Conservation (phyloP, 768 basidiomycete genomes). For the Trametes villosa region DNA sequence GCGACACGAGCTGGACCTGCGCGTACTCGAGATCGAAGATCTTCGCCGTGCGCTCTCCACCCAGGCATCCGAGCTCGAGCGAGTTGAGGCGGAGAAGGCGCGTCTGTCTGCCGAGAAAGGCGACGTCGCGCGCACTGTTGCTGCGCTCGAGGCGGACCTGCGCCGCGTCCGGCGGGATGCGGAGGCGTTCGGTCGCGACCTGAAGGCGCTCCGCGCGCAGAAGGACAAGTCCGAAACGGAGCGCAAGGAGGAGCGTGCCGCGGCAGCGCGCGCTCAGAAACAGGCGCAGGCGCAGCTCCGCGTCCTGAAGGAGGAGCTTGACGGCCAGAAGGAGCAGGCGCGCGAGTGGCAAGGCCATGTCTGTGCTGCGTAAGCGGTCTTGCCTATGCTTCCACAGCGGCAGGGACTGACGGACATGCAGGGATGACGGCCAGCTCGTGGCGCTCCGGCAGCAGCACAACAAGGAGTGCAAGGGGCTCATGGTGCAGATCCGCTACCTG, state of each 20-base stretch:
- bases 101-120: constrained; percentile 64
- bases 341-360: constrained; percentile 55
- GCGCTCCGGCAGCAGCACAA: constrained; percentile 70
- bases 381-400: too few relatives aligned
- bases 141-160: constrained; percentile 72
- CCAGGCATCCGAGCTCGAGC: constrained; percentile 65
- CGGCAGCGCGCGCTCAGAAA: constrained; percentile 65
- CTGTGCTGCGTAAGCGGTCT: constrained; percentile 57
- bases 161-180: constrained; percentile 76
- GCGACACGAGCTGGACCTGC: constrained; percentile 74
- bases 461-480: constrained; percentile 86
- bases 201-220: constrained; percentile 67
- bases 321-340: constrained; percentile 55
- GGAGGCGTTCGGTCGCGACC: constrained; percentile 75
- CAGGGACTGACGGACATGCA: constrained; percentile 27
- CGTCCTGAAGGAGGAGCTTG: constrained; percentile 67
- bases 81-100: constrained; percentile 65
- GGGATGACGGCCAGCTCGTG: constrained; percentile 58
- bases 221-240: constrained; percentile 57
- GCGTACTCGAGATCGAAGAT: constrained; percentile 74
- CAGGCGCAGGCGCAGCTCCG: constrained; percentile 70
- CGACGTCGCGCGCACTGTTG: constrained; percentile 69
- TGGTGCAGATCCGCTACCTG: constrained; percentile 89
- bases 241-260: constrained; percentile 52
- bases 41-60: constrained; percentile 68